These are phyloP conservation scores for Pezicula neosporulosa DNA, from an alignment of 2,329 filamentous ascomycete genomes.

Conservation along the genomic window DNA sequence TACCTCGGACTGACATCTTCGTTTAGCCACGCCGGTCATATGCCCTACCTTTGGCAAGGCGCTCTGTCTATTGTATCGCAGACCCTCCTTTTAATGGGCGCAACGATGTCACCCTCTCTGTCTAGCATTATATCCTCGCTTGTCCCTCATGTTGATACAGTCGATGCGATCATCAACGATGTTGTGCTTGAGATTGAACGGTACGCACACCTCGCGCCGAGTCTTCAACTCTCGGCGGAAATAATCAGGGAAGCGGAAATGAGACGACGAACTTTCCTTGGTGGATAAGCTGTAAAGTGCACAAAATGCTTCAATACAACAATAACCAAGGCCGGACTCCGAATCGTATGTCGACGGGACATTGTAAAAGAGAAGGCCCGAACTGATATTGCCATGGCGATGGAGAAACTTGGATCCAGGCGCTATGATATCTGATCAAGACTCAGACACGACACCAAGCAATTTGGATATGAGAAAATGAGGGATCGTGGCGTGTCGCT, in stretches of 20 bases:
- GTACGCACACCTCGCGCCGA: constrained; percentile 73
- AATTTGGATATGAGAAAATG: background rate
- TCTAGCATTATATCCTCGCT: constrained; percentile 58
- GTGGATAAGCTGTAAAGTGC: constrained; percentile 23
- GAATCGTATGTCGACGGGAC: no score
- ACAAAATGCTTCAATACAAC: background rate
- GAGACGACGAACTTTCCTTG: constrained; percentile 59
- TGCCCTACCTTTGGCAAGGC: constrained; percentile 84
- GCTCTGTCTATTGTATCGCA: constrained; percentile 81
- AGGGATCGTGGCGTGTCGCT: background rate
- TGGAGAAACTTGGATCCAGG: background rate
- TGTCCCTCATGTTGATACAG: constrained; percentile 53
- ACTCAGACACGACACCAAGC: background rate
- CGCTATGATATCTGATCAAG: background rate
- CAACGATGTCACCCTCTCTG: constrained; percentile 74
- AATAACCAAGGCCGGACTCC: no score
- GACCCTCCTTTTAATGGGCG: constrained; percentile 78
- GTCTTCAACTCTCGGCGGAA: constrained; percentile 71
- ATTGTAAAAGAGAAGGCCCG: background rate
- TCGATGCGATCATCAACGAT: constrained; percentile 75
- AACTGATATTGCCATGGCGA: background rate
- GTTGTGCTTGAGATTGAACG: constrained; percentile 74
- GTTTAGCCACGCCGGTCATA: constrained; percentile 70
- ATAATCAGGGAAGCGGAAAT: constrained; percentile 78
- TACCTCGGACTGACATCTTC: constrained; percentile 12